Evolutionary conservation across 495 filamentous ascomycete species (phyloP).

Genomic region (Xylaria palmicola): DNA sequence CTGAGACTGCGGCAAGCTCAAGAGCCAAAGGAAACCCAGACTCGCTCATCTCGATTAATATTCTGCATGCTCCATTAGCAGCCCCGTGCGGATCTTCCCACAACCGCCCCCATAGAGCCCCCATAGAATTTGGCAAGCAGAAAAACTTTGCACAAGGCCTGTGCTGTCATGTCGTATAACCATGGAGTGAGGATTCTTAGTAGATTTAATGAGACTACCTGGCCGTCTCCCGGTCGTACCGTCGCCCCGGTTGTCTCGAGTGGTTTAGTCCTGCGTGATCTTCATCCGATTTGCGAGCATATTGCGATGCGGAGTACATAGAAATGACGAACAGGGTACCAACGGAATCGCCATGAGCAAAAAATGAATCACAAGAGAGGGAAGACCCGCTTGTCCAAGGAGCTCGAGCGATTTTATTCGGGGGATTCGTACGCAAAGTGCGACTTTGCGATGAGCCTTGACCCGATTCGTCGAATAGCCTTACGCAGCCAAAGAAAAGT

Average conservation of each 20-base stretch:
- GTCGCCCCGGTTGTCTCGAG: background rate
- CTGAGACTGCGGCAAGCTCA: background rate
- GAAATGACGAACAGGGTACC: background rate
- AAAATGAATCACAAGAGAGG: background rate
- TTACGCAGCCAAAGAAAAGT: conserved; percentile 5
- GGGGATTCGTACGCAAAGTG: background rate
- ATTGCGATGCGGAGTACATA: background rate
- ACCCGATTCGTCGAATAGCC: background rate
- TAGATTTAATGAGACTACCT: background rate
- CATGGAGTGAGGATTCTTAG: background rate
- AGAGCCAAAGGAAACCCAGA: background rate
- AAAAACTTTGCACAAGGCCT: background rate
- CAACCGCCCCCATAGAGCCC: background rate
- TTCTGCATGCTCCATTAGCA: background rate
- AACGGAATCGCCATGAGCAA: background rate
- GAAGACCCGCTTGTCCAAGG: background rate
- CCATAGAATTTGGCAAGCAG: background rate
- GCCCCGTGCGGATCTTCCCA: background rate
- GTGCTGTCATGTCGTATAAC: background rate
- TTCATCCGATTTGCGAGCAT: background rate
- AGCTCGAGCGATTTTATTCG: background rate
- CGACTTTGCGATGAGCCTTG: background rate
- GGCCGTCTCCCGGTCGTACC: background rate
- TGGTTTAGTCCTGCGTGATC: background rate
- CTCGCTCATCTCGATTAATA: background rate